phyloP scores from a whole-genome alignment of 176 grass and related monocot genomes.

The Avena sativa region DNA sequence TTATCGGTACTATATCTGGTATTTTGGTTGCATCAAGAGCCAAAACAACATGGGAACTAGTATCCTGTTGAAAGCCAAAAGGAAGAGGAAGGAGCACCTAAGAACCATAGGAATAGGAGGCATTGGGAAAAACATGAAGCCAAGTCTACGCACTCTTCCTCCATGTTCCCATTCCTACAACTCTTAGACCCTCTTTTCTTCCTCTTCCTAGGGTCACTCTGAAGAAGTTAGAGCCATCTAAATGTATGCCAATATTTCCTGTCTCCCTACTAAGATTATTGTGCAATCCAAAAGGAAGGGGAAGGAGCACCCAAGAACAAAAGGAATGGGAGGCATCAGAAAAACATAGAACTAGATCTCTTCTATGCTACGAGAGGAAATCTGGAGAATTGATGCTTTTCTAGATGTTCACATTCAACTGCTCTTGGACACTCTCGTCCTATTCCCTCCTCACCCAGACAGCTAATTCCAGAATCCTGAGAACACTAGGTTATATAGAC shows the following conservation, averaged over 20 bases:
- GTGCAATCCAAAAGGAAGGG: not conserved
- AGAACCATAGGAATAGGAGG: slow-evolving; percentile 35
- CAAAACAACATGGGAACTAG: not conserved
- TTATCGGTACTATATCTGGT: not conserved
- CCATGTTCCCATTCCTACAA: not conserved
- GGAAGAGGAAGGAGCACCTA: slow-evolving; percentile 21
- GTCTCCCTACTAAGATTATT: not conserved
- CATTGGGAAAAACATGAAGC: not conserved
- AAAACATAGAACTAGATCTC: not conserved
- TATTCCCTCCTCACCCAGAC: not conserved
- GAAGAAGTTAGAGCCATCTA: not conserved
- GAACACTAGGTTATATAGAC: not conserved
- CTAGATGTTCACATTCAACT: slow-evolving; percentile 3
- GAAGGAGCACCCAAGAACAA: not conserved
- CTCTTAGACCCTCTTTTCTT: not conserved
- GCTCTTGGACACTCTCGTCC: not conserved
- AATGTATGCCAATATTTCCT: not conserved
- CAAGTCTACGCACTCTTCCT: not conserved
- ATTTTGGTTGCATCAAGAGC: not conserved
- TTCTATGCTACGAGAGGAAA: not conserved
- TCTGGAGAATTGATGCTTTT: not conserved
- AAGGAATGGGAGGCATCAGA: slow-evolving; percentile 15
- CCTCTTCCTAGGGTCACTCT: not conserved
- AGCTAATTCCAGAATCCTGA: not conserved
- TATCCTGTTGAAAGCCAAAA: not conserved